These are phyloP conservation scores for Neurospora tetraspora DNA, from an alignment of 495 filamentous ascomycete genomes.

Conservation along the genomic window DNA sequence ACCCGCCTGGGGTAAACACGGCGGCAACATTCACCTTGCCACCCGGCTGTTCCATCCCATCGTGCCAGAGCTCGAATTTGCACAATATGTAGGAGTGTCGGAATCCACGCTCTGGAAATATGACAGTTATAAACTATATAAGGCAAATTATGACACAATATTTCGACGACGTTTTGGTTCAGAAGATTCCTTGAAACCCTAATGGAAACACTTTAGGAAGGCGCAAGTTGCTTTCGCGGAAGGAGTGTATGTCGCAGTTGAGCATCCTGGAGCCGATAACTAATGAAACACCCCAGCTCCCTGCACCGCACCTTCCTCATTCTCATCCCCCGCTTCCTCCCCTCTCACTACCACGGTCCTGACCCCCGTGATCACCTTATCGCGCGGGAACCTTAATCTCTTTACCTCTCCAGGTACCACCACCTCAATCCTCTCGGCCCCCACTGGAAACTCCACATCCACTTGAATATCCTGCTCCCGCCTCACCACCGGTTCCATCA, in stretches of 20 bases:
- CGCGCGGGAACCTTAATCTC: too few relatives aligned
- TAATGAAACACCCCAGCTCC: not conserved
- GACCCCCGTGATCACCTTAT: not conserved
- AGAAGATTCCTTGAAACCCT: not conserved
- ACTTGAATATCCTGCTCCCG: not conserved
- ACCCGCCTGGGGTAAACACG: too few relatives aligned
- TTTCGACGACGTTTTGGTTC: not conserved
- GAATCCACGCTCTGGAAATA: not conserved
- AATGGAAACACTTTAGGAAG: not conserved
- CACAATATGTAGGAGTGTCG: not conserved
- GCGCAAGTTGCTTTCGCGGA: not conserved
- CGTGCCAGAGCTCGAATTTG: too few relatives aligned
- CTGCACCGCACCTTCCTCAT: not conserved
- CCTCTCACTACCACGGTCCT: not conserved
- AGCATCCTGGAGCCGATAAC: not conserved
- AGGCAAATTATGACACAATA: not conserved
- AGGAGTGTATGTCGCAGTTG: not conserved
- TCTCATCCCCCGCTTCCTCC: not conserved
- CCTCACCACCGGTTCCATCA: not conserved
- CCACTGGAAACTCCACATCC: not conserved
- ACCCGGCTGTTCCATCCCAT: too few relatives aligned
- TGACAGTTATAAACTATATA: too few relatives aligned
- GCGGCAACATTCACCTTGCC: too few relatives aligned
- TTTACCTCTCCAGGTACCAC: not conserved
- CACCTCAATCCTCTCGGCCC: not conserved